These are phyloP conservation scores for Leccinum arenicola DNA, from an alignment of 768 basidiomycete genomes.

Conservation along the genomic window DNA sequence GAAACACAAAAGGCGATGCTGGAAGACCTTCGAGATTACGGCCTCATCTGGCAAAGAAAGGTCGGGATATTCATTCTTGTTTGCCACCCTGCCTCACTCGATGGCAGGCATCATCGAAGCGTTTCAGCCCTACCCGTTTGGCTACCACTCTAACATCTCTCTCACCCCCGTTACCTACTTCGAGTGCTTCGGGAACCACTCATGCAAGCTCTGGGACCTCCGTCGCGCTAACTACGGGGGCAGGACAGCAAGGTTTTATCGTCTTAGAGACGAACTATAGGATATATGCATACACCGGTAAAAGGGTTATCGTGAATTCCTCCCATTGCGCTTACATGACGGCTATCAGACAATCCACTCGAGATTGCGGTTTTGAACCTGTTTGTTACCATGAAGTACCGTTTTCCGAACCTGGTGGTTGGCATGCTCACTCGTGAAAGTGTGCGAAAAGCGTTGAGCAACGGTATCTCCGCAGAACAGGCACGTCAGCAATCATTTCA, in stretches of 20 bases:
- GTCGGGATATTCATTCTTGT: constrained; percentile 38
- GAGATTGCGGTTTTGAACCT: constrained; percentile 95
- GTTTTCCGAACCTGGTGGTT: constrained; percentile 96
- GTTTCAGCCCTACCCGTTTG: constrained; percentile 92
- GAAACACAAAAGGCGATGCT: constrained; percentile 84
- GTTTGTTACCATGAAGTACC: constrained; percentile 88
- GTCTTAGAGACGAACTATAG: constrained; percentile 98
- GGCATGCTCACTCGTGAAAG: constrained; percentile 94
- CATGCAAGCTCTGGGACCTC: constrained; percentile 15
- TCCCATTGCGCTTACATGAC: constrained; percentile 17
- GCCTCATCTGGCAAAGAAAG: constrained; percentile 85
- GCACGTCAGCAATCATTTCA: constrained; percentile 41
- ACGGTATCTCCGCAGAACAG: constrained; percentile 97
- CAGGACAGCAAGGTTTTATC: constrained; percentile 83
- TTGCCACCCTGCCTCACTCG: constrained; percentile 12
- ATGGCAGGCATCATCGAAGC: constrained; percentile 61
- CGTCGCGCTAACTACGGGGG: constrained; percentile 42
- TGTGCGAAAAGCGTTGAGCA: constrained; percentile 88
- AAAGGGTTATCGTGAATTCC: constrained; percentile 13
- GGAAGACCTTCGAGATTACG: constrained; percentile 91
- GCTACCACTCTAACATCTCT: constrained; percentile 94
- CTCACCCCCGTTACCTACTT: constrained; percentile 72
- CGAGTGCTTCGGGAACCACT: constrained; percentile 27
- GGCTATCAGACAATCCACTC: constrained; percentile 77
- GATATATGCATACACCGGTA: constrained; percentile 96